Base-by-base conservation (phyloP, 2,329 filamentous ascomycete species). In the Epichloe elymi region DNA sequence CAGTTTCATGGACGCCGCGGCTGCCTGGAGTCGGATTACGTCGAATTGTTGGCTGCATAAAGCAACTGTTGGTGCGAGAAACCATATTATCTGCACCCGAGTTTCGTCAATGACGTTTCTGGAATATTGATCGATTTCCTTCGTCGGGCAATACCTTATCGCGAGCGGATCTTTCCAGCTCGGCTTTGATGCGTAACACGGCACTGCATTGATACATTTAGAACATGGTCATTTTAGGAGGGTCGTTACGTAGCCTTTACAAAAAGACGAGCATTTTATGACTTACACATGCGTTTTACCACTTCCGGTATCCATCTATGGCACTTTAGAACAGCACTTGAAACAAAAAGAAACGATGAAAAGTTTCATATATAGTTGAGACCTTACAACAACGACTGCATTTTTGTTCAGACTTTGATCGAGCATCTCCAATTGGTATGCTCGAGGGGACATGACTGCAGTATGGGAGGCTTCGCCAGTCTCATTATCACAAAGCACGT, bases 271-370 rank as follows among this genome's bases (percentile, higher is more conserved):
- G 36, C 3, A n/a, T 12, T 30, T 47, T 8, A 7, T 45, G 15
- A 66, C 75, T 67, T 74, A 87, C 84, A 89, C 78, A 56, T 85
- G 81, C 3, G 86, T 89, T 63, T 90, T 90, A 2, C 86, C 86
- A 56, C 79, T 87, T 1, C 86, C 86, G 0, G 86, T 90, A 55
- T 86, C 85, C 85, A 89, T 89, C 83, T 85, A 54, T n/a, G 11
- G 4, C 23, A 41, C n/a, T 23, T 39, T 15, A 51, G 38, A 15
- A 48, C 8, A 26, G 26, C 23, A 14, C 5, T 35, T 17, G 14
- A 2, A 37, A 8, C 11, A 12, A 30, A 19, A 19, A 14, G 1
- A 41, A 11, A 41, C 8, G 20, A 20, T n/a, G 8, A 20, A 41
- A 14, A 14, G 3, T 41, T 30, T 5, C 17, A 14, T 26, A 6